Percentiles rank a stretch among this genome's conserved stretches.
Evolutionary conservation across 805 yeast genomes (phyloP).

Genomic region (Ascoidea rubescens): DNA sequence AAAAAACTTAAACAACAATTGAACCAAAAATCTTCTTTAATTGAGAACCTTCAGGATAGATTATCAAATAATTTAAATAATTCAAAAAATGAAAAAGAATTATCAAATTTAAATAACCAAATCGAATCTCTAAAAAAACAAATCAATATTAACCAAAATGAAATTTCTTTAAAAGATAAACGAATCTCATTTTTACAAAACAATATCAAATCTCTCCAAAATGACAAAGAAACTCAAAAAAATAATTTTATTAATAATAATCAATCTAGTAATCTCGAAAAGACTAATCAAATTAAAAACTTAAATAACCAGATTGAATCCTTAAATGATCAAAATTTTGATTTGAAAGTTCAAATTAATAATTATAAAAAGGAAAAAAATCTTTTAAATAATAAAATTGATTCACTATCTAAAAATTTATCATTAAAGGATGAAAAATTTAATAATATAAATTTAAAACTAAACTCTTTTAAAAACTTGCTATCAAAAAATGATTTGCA

Average conservation of each 20-base stretch:
- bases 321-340: neutral
- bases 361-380: slow-evolving; percentile 12
- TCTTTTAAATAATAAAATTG: slow-evolving; percentile 13
- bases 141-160: too few species aligned
- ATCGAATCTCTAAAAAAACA: neutral
- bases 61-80: slow-evolving; percentile 2
- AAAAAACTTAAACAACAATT: neutral
- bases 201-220: too few species aligned
- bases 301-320: too few species aligned
- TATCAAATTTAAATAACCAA: neutral
- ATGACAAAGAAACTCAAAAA: too few species aligned
- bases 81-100: neutral
- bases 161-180: too few species aligned
- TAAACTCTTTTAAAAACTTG: slow-evolving; percentile 1
- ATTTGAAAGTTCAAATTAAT: slow-evolving; percentile 1
- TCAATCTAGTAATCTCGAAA: too few species aligned
- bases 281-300: too few species aligned
- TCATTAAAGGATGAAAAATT: slow-evolving; percentile 6
- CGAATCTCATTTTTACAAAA: too few species aligned
- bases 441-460: slow-evolving; percentile 1
- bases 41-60: neutral
- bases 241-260: too few species aligned
- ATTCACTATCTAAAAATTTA: slow-evolving; percentile 10
- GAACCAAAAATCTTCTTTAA: neutral
- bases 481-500: slow-evolving; percentile 5